Conservation (phyloP, 768 basidiomycete genomes). For the Termitomyces sp. region DNA sequence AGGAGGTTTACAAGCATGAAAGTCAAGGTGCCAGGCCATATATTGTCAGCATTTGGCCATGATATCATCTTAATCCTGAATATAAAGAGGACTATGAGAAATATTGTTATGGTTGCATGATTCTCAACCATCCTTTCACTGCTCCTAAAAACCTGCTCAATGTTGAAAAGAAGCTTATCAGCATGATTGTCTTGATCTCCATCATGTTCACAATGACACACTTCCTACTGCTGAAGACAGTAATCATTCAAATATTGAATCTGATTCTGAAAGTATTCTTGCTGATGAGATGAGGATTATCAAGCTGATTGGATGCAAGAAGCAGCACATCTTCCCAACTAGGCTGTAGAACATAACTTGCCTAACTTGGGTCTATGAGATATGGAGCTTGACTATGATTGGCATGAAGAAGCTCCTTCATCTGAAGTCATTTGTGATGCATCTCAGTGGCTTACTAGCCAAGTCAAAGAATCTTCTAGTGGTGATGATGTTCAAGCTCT, state of each 20-base stretch:
- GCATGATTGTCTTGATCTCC: background rate
- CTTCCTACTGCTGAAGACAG: slow-evolving; percentile 18
- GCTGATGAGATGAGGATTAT: slow-evolving; percentile 7
- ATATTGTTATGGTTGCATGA: slow-evolving; percentile 8
- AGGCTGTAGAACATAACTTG: slow-evolving; percentile 12
- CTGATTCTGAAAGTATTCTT: slow-evolving; percentile 1
- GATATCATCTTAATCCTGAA: background rate
- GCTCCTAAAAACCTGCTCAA: background rate
- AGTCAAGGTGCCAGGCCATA: background rate
- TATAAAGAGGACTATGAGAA: slow-evolving; percentile 5
- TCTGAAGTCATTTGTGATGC: slow-evolving; percentile 6
- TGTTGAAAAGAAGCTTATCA: background rate
- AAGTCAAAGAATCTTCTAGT: slow-evolving; percentile 20
- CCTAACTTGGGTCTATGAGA: slow-evolving; percentile 17
- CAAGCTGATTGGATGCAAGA: slow-evolving; percentile 23
- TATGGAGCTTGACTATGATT: slow-evolving; percentile 22
- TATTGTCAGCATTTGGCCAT: slow-evolving; percentile 6
- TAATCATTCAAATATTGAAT: background rate
- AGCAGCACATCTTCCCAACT: slow-evolving; percentile 18
- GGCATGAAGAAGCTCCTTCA: slow-evolving; percentile 17
- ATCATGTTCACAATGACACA: background rate
- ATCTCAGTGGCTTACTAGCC: slow-evolving; percentile 15
- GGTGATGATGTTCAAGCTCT: slow-evolving; percentile 21
- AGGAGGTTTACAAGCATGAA: background rate
- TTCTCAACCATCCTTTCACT: slow-evolving; percentile 2